Evolutionary conservation across 192 early-diverging fungal species (phyloP), one percentile per base, ranked within the genome.

Genomic region (Dispira simplex): DNA sequence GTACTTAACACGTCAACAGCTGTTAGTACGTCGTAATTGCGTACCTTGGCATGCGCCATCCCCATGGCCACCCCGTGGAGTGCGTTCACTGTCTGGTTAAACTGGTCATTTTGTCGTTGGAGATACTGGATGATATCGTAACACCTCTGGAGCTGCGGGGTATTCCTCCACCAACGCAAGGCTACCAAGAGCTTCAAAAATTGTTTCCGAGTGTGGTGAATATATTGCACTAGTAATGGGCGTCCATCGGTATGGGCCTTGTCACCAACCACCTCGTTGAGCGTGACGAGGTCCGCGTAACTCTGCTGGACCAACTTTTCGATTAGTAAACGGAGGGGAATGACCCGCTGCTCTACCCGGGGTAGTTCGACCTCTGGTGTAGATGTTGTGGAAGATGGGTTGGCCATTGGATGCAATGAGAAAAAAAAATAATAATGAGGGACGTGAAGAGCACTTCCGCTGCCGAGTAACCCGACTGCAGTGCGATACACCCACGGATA

Each of bases 1-100:
- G 86, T 86, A 6, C 88, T 89, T 54, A 95, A 77, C 18, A 95
- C 84, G 66, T 93, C 91, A 11, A 92, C 79, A 0, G 91, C 89
- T 21, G 86, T 92, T 32, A 73, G 65, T 25, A 95, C 78, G 69
- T 95, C 92, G 63, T 82, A 91, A 74, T 84, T 86, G 27, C 87
- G 79, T 64, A 88, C 82, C 44, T 90, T 85, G 63, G 80, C 81
- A 46, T 73, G 67, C 46, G 71, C 74, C 74, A 83, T 74, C 32
- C 73, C 54, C 63, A 73, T 55, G 43, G 71, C 79, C 9, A 77
- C 73, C 20, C 71, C 74, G 55, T 79, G 79, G n/a, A 83, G 73
- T 26, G 68, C 74, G 25, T 84, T 81, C n/a, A 85, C 83, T 0
- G 83, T 78, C 39, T 66, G 71, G 10, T 72, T 68, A 63, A 85